phyloP scores from a whole-genome alignment of 305 asterid species.

The Fraxinus floribunda region DNA sequence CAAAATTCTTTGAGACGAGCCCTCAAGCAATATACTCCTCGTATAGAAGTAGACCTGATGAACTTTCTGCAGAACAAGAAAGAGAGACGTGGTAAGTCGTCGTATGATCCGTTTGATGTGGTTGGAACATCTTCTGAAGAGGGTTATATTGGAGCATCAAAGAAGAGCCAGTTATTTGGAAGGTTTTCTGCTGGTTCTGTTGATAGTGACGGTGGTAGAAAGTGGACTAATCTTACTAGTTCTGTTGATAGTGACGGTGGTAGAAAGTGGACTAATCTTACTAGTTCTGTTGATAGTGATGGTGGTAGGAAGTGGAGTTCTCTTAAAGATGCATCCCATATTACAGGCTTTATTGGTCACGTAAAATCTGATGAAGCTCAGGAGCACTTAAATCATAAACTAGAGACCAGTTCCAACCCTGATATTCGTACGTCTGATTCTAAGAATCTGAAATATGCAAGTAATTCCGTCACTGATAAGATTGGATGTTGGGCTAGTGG shows the following conservation, averaged over 20 bases:
- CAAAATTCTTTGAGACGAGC: slow-evolving; percentile 94
- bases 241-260: slow-evolving; percentile 1
- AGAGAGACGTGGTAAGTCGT: slow-evolving; percentile 88
- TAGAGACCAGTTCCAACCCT: slow-evolving; percentile 50
- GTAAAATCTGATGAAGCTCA: slow-evolving; percentile 58
- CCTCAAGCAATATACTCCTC: slow-evolving; percentile 95
- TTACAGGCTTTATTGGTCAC: slow-evolving; percentile 48
- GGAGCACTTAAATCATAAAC: slow-evolving; percentile 43
- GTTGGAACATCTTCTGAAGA: slow-evolving; percentile 94
- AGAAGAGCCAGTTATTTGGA: slow-evolving; percentile 71
- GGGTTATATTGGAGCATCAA: slow-evolving; percentile 65
- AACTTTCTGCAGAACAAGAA: slow-evolving; percentile 89
- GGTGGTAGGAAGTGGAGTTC: slow-evolving; percentile 95
- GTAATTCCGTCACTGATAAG: slow-evolving; percentile 44
- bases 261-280: too few relatives aligned
- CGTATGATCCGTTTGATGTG: slow-evolving; percentile 80
- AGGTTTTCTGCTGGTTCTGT: slow-evolving; percentile 88
- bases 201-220: slow-evolving; percentile 88
- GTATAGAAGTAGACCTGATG: slow-evolving; percentile 96
- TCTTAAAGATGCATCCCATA: slow-evolving; percentile 27
- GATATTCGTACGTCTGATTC: slow-evolving; percentile 47
- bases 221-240: slow-evolving; percentile 84
- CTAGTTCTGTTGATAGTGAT: slow-evolving; percentile 63
- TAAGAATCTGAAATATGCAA: slow-evolving; percentile 49
- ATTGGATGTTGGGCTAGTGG: slow-evolving; percentile 43